These are phyloP conservation scores for Calonectria naviculata DNA, from an alignment of 2,329 filamentous ascomycete genomes.

Conservation along the genomic window DNA sequence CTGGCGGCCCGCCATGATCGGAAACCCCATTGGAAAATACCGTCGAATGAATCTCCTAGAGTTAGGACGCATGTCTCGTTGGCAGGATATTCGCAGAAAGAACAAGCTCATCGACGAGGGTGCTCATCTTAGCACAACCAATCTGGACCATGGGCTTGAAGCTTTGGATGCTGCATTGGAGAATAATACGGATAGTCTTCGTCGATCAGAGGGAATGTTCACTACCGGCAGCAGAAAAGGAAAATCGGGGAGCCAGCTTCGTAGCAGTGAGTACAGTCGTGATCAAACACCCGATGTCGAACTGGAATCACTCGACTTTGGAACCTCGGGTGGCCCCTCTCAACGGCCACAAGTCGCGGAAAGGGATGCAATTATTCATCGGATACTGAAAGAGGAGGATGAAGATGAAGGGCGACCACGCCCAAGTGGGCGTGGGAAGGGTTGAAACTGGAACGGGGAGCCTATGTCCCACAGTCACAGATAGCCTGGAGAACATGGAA, in stretches of 20 bases:
- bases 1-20: constrained; percentile 78
- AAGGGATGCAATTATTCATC: constrained; percentile 51
- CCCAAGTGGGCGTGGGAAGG: constrained; percentile 13
- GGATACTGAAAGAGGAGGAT: constrained; percentile 49
- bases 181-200: constrained; percentile 49
- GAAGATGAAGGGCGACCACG: constrained; percentile 35
- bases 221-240: constrained; percentile 39
- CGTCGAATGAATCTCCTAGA: constrained; percentile 79
- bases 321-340: constrained; percentile 20
- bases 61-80: constrained; percentile 74
- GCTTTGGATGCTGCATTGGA: constrained; percentile 52
- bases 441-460: constrained; percentile 7
- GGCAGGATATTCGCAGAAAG: constrained; percentile 76
- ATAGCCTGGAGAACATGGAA: constrained; percentile 10
- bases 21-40: constrained; percentile 75
- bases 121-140: constrained; percentile 49
- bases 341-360: constrained; percentile 37
- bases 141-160: constrained; percentile 48
- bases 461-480: not conserved
- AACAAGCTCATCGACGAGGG: constrained; percentile 66
- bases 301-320: constrained; percentile 40
- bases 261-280: constrained; percentile 44
- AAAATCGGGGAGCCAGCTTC: constrained; percentile 34
- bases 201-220: constrained; percentile 46
- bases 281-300: constrained; percentile 44